Base-by-base conservation (phyloP, 306 rosid genomes). In the Prunus mira region DNA sequence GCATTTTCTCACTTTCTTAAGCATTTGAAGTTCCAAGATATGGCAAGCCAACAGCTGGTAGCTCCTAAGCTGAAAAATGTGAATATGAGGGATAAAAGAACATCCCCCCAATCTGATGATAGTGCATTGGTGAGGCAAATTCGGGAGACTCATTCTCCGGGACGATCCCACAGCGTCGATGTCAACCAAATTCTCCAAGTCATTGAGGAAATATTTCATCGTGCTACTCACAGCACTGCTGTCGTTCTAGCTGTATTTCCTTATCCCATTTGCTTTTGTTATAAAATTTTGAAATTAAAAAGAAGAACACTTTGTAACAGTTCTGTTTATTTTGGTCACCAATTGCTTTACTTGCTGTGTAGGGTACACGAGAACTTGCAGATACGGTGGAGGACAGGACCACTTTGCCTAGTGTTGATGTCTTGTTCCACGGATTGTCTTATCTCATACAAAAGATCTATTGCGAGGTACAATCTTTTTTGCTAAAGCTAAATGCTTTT, bases 121-220 rank as follows among this genome's bases (percentile, higher is more conserved):
- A 88, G 60, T 78, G 88, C 87, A 49, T 75, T 94, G 89, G 85
- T 84, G 87, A 89, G 87, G 82, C 95, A 92, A 62, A 71, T 90
- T 71, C 85, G 86, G 45, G 89, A 90, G 27, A 90, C 97, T 18
- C 97, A 94, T 87, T 76, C 72, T 17, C 90, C 88, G 0, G 97
- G 89, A 34, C 45, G 9, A 50, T 80, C 91, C 55, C 87, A 86
- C 79, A 86, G 76, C 61, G 77, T 91, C 47, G 82, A 89, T 68
- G 96, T 91, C 87, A 88, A 63, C 22, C 92, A 94, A 6, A 73
- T 94, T 76, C 85, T 94, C 72, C 76, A 46, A 22, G 76, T 86
- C 24, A 75, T 82, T 3, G 91, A 91, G 61, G 87, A 91, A 72
- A 84, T 92, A 32, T 62, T 90, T 55, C 78, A 73, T 71, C 87